Conservation (phyloP, 805 yeast species). For the Wickerhamomyces alni region DNA sequence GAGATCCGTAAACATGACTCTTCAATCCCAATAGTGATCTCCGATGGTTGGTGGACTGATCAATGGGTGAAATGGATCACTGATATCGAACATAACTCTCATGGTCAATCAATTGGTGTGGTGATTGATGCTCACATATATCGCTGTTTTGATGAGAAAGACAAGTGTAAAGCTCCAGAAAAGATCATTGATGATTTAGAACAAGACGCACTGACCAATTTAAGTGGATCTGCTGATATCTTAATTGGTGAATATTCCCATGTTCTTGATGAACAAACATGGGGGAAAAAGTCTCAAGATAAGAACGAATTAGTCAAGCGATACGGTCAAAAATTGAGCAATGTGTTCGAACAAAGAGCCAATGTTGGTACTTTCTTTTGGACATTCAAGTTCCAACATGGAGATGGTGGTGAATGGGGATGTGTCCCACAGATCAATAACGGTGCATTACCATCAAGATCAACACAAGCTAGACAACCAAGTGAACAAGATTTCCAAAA, state of each 20-base stretch:
- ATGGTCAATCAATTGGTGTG: slow-evolving; percentile 44
- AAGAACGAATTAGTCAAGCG: slow-evolving; percentile 51
- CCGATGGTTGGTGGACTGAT: slow-evolving; percentile 92
- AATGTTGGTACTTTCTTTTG: slow-evolving; percentile 78
- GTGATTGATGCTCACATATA: slow-evolving; percentile 83
- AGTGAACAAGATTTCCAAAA: slow-evolving; percentile 35
- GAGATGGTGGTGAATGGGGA: slow-evolving; percentile 98
- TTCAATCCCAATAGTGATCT: slow-evolving; percentile 65
- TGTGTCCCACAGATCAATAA: slow-evolving; percentile 66
- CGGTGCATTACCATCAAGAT: slow-evolving; percentile 45
- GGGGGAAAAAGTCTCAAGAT: slow-evolving; percentile 46
- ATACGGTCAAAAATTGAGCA: slow-evolving; percentile 55
- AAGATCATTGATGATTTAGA: slow-evolving; percentile 56
- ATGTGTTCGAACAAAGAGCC: slow-evolving; percentile 46
- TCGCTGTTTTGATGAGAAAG: slow-evolving; percentile 76
- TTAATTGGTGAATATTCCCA: slow-evolving; percentile 90
- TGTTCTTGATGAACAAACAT: slow-evolving; percentile 70
- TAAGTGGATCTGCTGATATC: slow-evolving; percentile 53
- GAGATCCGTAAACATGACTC: slow-evolving; percentile 51
- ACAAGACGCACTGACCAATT: slow-evolving; percentile 40
- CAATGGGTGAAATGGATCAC: slow-evolving; percentile 67
- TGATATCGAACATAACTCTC: slow-evolving; percentile 32
- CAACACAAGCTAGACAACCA: slow-evolving; percentile 28
- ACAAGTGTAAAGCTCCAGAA: slow-evolving; percentile 58
- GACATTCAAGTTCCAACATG: slow-evolving; percentile 83